phyloP scores from a whole-genome alignment of 2,329 filamentous ascomycete species.

The Malbranchea zuffiana region DNA sequence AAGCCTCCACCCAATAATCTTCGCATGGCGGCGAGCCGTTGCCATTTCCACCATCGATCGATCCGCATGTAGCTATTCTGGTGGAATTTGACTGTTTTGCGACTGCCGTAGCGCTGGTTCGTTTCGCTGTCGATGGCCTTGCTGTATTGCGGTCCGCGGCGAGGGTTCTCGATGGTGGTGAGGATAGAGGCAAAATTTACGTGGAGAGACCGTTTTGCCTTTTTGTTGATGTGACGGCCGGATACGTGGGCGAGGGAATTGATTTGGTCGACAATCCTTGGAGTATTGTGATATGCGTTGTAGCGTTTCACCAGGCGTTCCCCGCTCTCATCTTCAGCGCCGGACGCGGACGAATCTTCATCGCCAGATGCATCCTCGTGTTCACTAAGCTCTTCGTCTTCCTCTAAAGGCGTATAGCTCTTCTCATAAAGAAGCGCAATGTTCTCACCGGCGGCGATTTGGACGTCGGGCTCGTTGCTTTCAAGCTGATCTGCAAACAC shows the following conservation, averaged over 20 bases:
- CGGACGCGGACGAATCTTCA: slow-evolving; percentile 25
- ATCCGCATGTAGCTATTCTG: slow-evolving; percentile 51
- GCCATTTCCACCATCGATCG: slow-evolving; percentile 64
- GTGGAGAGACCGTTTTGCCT: slow-evolving; percentile 56
- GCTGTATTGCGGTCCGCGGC: slow-evolving; percentile 54
- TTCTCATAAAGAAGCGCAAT: slow-evolving; percentile 78
- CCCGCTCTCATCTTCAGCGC: slow-evolving; percentile 30
- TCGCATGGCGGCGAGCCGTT: slow-evolving; percentile 51
- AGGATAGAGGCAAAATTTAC: slow-evolving; percentile 55
- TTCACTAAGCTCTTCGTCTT: slow-evolving; percentile 40
- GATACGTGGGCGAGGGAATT: slow-evolving; percentile 50
- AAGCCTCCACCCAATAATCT: slow-evolving; percentile 53
- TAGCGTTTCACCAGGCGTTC: slow-evolving; percentile 50
- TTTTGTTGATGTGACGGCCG: slow-evolving; percentile 53
- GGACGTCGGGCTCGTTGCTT: slow-evolving; percentile 59
- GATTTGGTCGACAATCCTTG: slow-evolving; percentile 50
- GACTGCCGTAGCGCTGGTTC: slow-evolving; percentile 50
- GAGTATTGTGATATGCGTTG: slow-evolving; percentile 53
- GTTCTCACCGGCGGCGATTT: slow-evolving; percentile 65
- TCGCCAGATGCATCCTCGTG: slow-evolving; percentile 40
- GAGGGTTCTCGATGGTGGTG: slow-evolving; percentile 55
- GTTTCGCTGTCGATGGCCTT: slow-evolving; percentile 52
- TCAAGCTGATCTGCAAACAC: slow-evolving; percentile 79
- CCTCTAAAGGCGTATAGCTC: slow-evolving; percentile 48
- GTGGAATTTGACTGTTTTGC: slow-evolving; percentile 51